A percentile compares a stretch with the other conserved stretches of the same genome.
Evolutionary conservation across 495 filamentous ascomycete genomes (phyloP).

Genomic region (Hypoxylon fragiforme): DNA sequence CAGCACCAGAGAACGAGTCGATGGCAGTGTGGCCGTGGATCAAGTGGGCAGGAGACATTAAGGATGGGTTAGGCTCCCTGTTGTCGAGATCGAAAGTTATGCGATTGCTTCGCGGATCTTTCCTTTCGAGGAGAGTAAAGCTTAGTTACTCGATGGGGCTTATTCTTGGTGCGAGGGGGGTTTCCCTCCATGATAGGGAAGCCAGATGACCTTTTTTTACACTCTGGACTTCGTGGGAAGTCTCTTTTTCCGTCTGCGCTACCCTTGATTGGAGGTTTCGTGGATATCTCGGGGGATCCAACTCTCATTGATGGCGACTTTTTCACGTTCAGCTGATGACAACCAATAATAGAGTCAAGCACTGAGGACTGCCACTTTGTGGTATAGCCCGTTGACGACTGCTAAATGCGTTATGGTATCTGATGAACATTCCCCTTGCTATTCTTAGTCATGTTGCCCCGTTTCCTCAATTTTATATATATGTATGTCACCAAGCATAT

Average conservation of each 20-base stretch:
- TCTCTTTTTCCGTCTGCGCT: constrained; percentile 38
- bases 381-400: constrained; percentile 60
- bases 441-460: too few species aligned
- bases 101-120: constrained; percentile 81
- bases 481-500: not conserved
- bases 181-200: constrained; percentile 34
- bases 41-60: constrained; percentile 38
- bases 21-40: constrained; percentile 44
- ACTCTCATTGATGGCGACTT: constrained; percentile 7
- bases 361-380: constrained; percentile 76
- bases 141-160: constrained; percentile 99
- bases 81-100: constrained; percentile 98
- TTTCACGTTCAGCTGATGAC: constrained; percentile 87
- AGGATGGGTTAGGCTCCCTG: constrained; percentile 55
- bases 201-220: constrained; percentile 17
- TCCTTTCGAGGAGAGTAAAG: constrained; percentile 57
- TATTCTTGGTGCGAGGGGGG: constrained; percentile 99
- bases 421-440: constrained; percentile 66
- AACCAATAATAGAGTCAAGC: constrained; percentile 99
- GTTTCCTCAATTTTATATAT: not conserved
- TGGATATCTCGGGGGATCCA: constrained; percentile 67
- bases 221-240: constrained; percentile 56
- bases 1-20: constrained; percentile 45
- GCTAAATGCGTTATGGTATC: constrained; percentile 81
- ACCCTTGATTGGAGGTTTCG: constrained; percentile 45